These are phyloP conservation scores for Quillaja saponaria DNA, from an alignment of 306 rosid genomes.

Conservation along the genomic window DNA sequence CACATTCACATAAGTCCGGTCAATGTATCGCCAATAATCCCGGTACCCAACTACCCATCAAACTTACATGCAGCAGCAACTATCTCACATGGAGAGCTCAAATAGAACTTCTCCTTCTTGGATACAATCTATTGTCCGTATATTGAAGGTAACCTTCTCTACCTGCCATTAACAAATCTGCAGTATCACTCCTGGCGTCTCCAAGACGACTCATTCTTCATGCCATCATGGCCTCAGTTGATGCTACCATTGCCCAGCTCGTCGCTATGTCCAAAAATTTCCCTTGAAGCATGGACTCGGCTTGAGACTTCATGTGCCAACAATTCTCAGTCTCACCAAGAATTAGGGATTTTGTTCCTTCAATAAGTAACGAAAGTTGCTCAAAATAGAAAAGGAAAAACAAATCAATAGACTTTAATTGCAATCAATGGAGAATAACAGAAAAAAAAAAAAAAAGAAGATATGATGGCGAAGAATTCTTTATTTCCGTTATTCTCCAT, in stretches of 20 bases:
- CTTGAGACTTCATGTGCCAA: background rate
- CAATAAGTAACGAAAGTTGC: too few relatives aligned
- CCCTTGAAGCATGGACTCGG: background rate
- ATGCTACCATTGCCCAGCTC: background rate
- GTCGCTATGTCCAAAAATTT: background rate
- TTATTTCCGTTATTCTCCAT: too few relatives aligned
- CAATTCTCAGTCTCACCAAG: background rate
- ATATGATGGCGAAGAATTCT: too few relatives aligned
- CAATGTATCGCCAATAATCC: background rate
- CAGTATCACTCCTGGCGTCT: background rate
- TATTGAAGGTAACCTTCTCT: background rate
- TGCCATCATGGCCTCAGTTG: background rate
- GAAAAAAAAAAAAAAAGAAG: too few relatives aligned
- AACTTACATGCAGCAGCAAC: background rate
- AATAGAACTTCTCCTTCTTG: background rate
- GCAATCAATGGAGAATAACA: too few relatives aligned
- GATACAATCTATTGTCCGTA: background rate
- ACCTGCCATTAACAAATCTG: background rate
- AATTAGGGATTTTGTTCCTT: too few relatives aligned
- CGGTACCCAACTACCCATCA: background rate
- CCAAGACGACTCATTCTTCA: background rate
- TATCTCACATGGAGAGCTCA: too few relatives aligned
- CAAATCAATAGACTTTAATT: too few relatives aligned
- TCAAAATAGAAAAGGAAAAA: too few relatives aligned
- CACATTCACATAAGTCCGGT: background rate